Evolutionary conservation across 2,329 filamentous ascomycete genomes (phyloP).

Genomic region (Lecanicillium sp.): DNA sequence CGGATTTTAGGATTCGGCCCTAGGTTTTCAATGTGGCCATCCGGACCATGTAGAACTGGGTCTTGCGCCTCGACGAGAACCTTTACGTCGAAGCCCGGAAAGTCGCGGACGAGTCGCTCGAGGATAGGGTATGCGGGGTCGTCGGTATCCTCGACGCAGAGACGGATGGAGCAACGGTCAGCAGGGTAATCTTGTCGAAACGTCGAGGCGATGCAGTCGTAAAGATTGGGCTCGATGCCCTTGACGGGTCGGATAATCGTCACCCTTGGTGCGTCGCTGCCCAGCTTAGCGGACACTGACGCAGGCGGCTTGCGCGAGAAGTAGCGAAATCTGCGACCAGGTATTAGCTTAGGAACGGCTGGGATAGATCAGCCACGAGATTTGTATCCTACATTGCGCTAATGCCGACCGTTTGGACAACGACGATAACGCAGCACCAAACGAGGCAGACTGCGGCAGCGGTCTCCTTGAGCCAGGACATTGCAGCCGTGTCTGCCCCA

Average conservation of each 20-base stretch:
- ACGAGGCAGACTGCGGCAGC: slow-evolving; percentile 43
- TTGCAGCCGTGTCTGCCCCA: slow-evolving; percentile 18
- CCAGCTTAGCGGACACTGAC: slow-evolving; percentile 45
- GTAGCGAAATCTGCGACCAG: slow-evolving; percentile 39
- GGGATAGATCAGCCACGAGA: slow-evolving; percentile 19
- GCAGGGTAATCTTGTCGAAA: slow-evolving; percentile 77
- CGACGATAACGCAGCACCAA: slow-evolving; percentile 47
- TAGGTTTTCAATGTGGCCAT: slow-evolving; percentile 50
- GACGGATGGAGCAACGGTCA: slow-evolving; percentile 68
- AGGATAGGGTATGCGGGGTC: slow-evolving; percentile 78
- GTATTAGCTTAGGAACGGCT: background rate
- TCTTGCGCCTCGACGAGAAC: slow-evolving; percentile 81
- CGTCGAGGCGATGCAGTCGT: slow-evolving; percentile 84
- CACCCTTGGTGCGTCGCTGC: slow-evolving; percentile 62
- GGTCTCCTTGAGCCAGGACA: slow-evolving; percentile 27
- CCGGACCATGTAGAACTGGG: slow-evolving; percentile 53
- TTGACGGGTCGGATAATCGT: slow-evolving; percentile 92
- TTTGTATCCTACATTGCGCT: slow-evolving; percentile 44
- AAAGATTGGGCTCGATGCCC: slow-evolving; percentile 81
- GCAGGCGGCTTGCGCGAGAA: slow-evolving; percentile 45
- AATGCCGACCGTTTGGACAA: slow-evolving; percentile 52
- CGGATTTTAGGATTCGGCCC: slow-evolving; percentile 98
- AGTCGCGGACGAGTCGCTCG: slow-evolving; percentile 64
- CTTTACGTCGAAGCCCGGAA: slow-evolving; percentile 62
- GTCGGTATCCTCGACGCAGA: slow-evolving; percentile 69